phyloP scores from a whole-genome alignment of 2,329 filamentous ascomycete genomes.

The Colletotrichum aenigma region DNA sequence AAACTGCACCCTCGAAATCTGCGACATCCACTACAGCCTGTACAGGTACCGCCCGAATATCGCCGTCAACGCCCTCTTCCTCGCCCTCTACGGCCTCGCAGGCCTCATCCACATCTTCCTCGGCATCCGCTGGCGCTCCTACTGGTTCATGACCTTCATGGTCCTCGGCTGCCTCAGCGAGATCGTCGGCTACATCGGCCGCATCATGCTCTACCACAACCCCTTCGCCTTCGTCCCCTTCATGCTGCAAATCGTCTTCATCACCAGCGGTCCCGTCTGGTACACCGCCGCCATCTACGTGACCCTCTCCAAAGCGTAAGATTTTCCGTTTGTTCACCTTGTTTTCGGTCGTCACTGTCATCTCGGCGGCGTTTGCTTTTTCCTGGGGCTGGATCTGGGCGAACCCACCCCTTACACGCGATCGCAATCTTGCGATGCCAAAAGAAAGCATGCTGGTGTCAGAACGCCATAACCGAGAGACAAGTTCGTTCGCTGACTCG shows the following conservation, averaged over 20 bases:
- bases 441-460: not conserved
- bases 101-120: conserved; percentile 49
- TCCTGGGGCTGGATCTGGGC: not conserved
- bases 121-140: conserved; percentile 51
- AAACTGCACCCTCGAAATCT: conserved; percentile 55
- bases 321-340: not conserved
- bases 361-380: not conserved
- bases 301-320: conserved; percentile 52
- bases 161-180: conserved; percentile 60
- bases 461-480: not conserved
- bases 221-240: conserved; percentile 65
- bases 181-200: conserved; percentile 66
- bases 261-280: conserved; percentile 54
- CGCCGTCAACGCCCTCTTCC: conserved; percentile 44
- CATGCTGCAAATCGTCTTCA: conserved; percentile 68
- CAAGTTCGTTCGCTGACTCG: not conserved
- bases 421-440: not conserved
- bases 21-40: conserved; percentile 48
- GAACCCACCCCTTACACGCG: not conserved
- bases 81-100: conserved; percentile 48
- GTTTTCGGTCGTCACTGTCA: not conserved
- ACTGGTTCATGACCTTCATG: conserved; percentile 57
- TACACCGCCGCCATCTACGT: conserved; percentile 71
- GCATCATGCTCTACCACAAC: conserved; percentile 61
- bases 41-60: conserved; percentile 52